Percentiles rank a stretch among this genome's conserved stretches.
phyloP scores from a whole-genome alignment of 2,329 filamentous ascomycete species.

The Sclerotinia glacialis region DNA sequence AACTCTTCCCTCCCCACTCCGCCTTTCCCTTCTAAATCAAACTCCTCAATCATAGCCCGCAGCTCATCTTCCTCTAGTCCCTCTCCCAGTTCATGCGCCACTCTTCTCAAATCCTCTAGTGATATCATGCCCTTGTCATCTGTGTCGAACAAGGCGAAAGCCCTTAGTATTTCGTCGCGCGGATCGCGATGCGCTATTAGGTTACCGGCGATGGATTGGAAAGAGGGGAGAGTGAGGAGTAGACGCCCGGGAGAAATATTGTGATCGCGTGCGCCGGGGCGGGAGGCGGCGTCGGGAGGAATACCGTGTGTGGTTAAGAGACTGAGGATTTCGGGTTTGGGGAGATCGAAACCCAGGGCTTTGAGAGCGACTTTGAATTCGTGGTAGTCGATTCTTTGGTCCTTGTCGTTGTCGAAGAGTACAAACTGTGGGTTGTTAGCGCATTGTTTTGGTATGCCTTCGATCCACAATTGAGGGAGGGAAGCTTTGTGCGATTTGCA shows the following conservation, averaged over 20 bases:
- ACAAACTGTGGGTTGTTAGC: slow-evolving; percentile 61
- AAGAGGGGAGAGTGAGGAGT: slow-evolving; percentile 68
- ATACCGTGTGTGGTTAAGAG: slow-evolving; percentile 80
- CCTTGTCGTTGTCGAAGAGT: slow-evolving; percentile 95
- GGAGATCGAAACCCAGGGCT: slow-evolving; percentile 88
- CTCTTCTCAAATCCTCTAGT: slow-evolving; percentile 79
- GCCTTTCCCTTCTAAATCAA: slow-evolving; percentile 91
- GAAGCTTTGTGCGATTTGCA: neutral
- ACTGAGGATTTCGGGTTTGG: slow-evolving; percentile 78
- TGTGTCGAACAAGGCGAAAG: slow-evolving; percentile 90
- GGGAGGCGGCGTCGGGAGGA: slow-evolving; percentile 41
- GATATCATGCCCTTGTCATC: slow-evolving; percentile 90
- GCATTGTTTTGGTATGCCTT: slow-evolving; percentile 19
- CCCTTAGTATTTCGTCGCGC: slow-evolving; percentile 83
- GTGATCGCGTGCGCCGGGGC: slow-evolving; percentile 52
- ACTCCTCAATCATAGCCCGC: slow-evolving; percentile 94
- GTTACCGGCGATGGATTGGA: slow-evolving; percentile 74
- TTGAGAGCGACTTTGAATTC: slow-evolving; percentile 96
- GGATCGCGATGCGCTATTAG: slow-evolving; percentile 82
- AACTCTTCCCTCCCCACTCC: slow-evolving; percentile 70
- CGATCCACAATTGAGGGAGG: neutral
- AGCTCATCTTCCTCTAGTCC: slow-evolving; percentile 91
- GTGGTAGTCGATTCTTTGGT: slow-evolving; percentile 92
- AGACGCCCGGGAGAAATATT: slow-evolving; percentile 55
- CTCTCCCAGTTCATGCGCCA: slow-evolving; percentile 88